phyloP scores from a whole-genome alignment of 371 early-diverging fungal species.

The Mortierella sp. region DNA sequence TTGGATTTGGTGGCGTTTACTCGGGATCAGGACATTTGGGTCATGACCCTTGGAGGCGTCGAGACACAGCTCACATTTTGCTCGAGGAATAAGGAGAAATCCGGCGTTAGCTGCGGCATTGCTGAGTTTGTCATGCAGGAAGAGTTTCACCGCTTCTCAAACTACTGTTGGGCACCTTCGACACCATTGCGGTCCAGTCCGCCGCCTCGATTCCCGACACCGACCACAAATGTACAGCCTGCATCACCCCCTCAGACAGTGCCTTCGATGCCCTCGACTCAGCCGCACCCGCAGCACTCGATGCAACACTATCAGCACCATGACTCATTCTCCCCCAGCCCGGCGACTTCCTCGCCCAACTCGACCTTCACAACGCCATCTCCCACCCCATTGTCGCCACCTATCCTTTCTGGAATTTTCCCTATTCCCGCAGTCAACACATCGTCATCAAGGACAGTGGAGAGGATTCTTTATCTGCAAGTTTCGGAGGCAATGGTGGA shows the following conservation, averaged over 20 bases:
- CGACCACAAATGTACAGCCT: not conserved
- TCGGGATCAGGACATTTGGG: slow-evolving; percentile 77
- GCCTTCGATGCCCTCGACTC: not conserved
- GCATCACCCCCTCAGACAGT: slow-evolving; percentile 1
- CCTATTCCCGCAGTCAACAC: slow-evolving; percentile 17
- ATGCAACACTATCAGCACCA: not conserved
- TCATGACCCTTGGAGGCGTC: slow-evolving; percentile 65
- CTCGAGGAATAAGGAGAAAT: slow-evolving; percentile 54
- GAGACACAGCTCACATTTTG: slow-evolving; percentile 78
- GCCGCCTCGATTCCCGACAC: not conserved
- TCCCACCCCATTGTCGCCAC: slow-evolving; percentile 11
- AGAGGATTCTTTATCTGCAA: slow-evolving; percentile 74
- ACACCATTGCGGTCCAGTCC: not conserved
- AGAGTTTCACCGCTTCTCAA: slow-evolving; percentile 80
- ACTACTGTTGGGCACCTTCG: slow-evolving; percentile 75
- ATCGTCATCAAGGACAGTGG: slow-evolving; percentile 17
- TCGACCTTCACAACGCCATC: slow-evolving; percentile 13
- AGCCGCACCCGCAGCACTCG: slow-evolving; percentile 2
- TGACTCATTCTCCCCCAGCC: slow-evolving; percentile 2
- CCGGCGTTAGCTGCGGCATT: slow-evolving; percentile 69
- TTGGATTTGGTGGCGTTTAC: slow-evolving; percentile 71
- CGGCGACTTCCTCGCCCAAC: slow-evolving; percentile 1
- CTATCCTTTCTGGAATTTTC: slow-evolving; percentile 6
- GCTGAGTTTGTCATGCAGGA: slow-evolving; percentile 88
- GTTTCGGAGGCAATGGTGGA: slow-evolving; percentile 77